A percentile compares a stretch with the other conserved stretches of the same genome.
phyloP scores from a whole-genome alignment of 768 basidiomycete species.

The Russula earlei region DNA sequence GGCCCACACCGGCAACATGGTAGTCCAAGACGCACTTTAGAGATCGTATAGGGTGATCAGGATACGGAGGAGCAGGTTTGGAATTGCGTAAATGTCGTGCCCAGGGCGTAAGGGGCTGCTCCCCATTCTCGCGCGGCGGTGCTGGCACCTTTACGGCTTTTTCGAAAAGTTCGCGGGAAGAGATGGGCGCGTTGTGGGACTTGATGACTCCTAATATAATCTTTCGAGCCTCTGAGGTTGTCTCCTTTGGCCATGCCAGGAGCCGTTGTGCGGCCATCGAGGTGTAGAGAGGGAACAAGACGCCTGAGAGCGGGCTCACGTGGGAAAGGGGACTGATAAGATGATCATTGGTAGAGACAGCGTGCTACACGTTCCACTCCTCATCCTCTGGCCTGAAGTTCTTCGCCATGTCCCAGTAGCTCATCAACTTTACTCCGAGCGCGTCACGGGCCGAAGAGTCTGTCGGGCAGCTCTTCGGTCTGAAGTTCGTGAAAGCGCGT shows the following conservation, averaged over 20 bases:
- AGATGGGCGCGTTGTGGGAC: slow-evolving; percentile 20
- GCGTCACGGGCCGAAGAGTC: slow-evolving; percentile 81
- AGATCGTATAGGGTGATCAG: slow-evolving; percentile 45
- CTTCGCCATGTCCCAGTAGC: slow-evolving; percentile 94
- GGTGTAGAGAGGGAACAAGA: background rate
- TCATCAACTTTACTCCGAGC: slow-evolving; percentile 74
- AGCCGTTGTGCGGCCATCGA: slow-evolving; percentile 4
- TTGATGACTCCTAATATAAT: slow-evolving; percentile 23
- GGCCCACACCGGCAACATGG: background rate
- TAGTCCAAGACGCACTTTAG: slow-evolving; percentile 32
- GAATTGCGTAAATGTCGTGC: slow-evolving; percentile 21
- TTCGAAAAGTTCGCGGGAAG: slow-evolving; percentile 25
- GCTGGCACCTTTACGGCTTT: slow-evolving; percentile 21
- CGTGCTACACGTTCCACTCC: slow-evolving; percentile 35
- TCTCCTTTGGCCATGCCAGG: background rate
- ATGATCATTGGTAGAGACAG: background rate
- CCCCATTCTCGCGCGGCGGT: background rate
- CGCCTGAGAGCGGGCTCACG: background rate
- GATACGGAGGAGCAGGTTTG: slow-evolving; percentile 34
- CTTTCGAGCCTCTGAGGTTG: slow-evolving; percentile 20
- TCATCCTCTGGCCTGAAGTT: slow-evolving; percentile 81
- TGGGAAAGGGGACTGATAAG: background rate
- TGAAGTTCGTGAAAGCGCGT: slow-evolving; percentile 69
- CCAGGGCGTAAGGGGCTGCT: slow-evolving; percentile 6
- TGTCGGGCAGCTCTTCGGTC: slow-evolving; percentile 71